Evolutionary conservation across 305 asterid genomes (phyloP).

Genomic region (Ajuga reptans): DNA sequence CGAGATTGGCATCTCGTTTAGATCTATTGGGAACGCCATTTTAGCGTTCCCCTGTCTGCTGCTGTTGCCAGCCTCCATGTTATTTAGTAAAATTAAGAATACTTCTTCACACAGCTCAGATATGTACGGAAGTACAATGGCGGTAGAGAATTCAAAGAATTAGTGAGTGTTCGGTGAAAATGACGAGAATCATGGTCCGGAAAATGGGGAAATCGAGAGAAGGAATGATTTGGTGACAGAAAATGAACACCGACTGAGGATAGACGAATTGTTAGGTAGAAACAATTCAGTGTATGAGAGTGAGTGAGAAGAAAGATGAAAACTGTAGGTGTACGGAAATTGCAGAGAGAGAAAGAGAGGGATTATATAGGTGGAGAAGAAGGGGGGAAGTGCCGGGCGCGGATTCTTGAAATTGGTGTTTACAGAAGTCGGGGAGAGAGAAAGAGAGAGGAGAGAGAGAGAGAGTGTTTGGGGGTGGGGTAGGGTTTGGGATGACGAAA

Average conservation of each 20-base stretch:
- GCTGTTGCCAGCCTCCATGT: slow-evolving; percentile 22
- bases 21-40: slow-evolving; percentile 46
- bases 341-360: slow-evolving; percentile 11
- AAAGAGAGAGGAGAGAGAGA: background rate
- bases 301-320: slow-evolving; percentile 18
- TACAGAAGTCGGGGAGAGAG: slow-evolving; percentile 18
- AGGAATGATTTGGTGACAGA: slow-evolving; percentile 18
- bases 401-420: slow-evolving; percentile 31
- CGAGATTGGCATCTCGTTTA: slow-evolving; percentile 46
- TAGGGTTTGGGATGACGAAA: slow-evolving; percentile 22
- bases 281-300: slow-evolving; percentile 11
- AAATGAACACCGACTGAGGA: slow-evolving; percentile 21
- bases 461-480: background rate
- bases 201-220: background rate
- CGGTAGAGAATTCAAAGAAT: background rate
- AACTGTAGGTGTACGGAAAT: background rate
- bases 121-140: background rate
- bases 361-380: background rate
- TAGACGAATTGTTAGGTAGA: slow-evolving; percentile 22
- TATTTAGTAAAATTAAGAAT: background rate
- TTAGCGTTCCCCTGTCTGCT: slow-evolving; percentile 10
- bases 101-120: slow-evolving; percentile 1
- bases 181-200: background rate
- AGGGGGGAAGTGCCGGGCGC: slow-evolving; percentile 27
- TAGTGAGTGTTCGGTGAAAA: background rate